Evolutionary conservation across 148 eudicot species (phyloP).

Genomic region (Spergularia bocconei): DNA sequence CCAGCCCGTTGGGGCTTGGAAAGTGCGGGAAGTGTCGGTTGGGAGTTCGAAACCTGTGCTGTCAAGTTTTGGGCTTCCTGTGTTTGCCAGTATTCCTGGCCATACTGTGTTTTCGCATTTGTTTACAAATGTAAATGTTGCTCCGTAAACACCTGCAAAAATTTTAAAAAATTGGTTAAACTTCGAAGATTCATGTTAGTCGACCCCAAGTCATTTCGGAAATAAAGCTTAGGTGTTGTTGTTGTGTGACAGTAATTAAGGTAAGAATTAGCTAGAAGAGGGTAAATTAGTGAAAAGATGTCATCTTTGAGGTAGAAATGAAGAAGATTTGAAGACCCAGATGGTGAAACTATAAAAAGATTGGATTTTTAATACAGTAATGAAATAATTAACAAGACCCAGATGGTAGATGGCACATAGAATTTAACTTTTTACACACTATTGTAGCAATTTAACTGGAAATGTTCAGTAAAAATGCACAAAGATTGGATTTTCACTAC

Average conservation of each 20-base stretch:
- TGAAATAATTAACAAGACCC: background rate
- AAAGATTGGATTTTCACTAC: background rate
- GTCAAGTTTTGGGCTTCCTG: conserved; percentile 62
- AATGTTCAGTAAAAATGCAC: background rate
- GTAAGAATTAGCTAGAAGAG: background rate
- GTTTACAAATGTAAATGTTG: conserved; percentile 72
- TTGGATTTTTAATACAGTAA: too few relatives aligned
- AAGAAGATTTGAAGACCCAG: background rate
- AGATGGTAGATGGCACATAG: too few relatives aligned
- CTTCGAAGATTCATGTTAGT: too few relatives aligned
- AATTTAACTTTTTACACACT: too few relatives aligned
- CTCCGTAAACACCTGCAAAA: conserved; percentile 38
- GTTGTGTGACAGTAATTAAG: too few relatives aligned
- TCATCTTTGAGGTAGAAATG: background rate
- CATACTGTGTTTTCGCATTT: conserved; percentile 69
- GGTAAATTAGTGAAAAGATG: background rate
- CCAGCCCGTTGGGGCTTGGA: conserved; percentile 87
- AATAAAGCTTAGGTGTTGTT: too few relatives aligned
- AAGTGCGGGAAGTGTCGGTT: conserved; percentile 40
- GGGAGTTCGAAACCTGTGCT: conserved; percentile 86
- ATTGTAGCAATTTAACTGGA: too few relatives aligned
- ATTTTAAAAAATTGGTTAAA: too few relatives aligned
- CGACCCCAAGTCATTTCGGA: too few relatives aligned
- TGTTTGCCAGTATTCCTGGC: conserved; percentile 86
- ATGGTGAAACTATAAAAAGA: background rate